Conservation (phyloP, 2,329 filamentous ascomycete genomes). For the Leptographium lundbergii region DNA sequence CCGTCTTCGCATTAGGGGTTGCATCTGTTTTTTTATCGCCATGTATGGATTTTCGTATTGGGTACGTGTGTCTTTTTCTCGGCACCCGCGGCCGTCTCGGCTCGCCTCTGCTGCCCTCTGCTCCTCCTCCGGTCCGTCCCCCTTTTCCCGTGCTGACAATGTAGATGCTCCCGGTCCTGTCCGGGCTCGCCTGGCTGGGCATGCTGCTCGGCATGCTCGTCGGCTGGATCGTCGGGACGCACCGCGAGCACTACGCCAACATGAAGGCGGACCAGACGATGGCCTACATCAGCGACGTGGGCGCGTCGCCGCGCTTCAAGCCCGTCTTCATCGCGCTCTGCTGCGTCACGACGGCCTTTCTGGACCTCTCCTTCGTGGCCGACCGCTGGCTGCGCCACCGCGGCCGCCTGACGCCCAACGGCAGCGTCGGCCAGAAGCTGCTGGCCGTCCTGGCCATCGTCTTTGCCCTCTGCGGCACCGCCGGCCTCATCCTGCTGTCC, state of each 20-base stretch:
- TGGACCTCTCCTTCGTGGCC: conserved; percentile 67
- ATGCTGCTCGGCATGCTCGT: conserved; percentile 59
- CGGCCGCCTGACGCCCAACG: conserved; percentile 66
- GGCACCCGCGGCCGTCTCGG: background rate
- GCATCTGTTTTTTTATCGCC: background rate
- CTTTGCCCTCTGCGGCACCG: conserved; percentile 61
- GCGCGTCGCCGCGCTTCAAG: conserved; percentile 47
- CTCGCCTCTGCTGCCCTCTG: background rate
- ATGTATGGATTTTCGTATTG: conserved; percentile 7
- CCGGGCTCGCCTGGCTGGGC: conserved; percentile 50
- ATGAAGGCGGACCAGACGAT: conserved; percentile 48
- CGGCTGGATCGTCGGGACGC: conserved; percentile 49
- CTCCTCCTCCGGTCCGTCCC: background rate
- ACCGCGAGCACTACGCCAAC: conserved; percentile 44
- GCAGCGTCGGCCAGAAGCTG: conserved; percentile 47
- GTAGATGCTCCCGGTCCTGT: conserved; percentile 57
- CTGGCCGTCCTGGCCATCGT: conserved; percentile 49
- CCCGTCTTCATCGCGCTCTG: conserved; percentile 68
- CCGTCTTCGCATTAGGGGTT: too few relatives aligned
- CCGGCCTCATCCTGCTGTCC: conserved; percentile 68
- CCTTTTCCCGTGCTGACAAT: too few relatives aligned
- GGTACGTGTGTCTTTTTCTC: background rate
- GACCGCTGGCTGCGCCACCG: conserved; percentile 79
- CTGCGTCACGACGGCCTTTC: conserved; percentile 59
- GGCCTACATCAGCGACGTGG: conserved; percentile 59